Evolutionary conservation across 1,284 basidiomycete genomes (phyloP), one percentile per base, ranked within the genome.

Genomic region (Ceratobasidium sp.): DNA sequence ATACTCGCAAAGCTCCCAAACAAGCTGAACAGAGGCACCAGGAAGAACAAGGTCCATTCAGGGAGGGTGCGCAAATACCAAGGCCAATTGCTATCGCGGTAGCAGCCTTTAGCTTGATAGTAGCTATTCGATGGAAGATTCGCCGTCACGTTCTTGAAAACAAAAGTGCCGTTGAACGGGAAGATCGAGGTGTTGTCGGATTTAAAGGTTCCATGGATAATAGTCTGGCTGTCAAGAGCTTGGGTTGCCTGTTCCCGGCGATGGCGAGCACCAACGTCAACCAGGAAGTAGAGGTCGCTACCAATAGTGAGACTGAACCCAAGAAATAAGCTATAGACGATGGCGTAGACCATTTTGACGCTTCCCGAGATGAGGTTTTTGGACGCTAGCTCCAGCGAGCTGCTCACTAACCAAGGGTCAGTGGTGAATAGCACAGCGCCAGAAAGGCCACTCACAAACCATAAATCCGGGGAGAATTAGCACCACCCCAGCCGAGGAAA

Each of bases 221-320:
- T 85, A 46, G 90, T 83, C 8, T 88, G 86, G 1, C 86, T 85
- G 68, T 87, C 83, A 59, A 92, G 81, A 54, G 85, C 88, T 1
- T 87, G 85, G 23, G 89, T 87, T 20, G 93, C 85, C 20, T 85
- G 84, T 30, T 88, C 84, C 18, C 93, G 87, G 38, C 87, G 86
- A 57, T 84, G 84, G 23, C 92, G 89, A 20, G 90, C 89, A 0
- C 83, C 81, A 0, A 86, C 89, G 82, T 96, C 94, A 78, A 96
- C 86, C 33, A 96, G 88, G 77, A 95, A 91, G 82, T 92, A 96
- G 30, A 96, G 86, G 82, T 96, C 95, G 3, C 93, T 95, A 50
- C 95, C 95, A 78, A 96, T 94, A 80, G 95, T 93, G 67, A 97
- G 88, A 73, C 94, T 94, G 83, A 96, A 96, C 1, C 95, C 95